Conservation (phyloP, 1,284 basidiomycete species). For the Fomitiporia mediterranea region DNA sequence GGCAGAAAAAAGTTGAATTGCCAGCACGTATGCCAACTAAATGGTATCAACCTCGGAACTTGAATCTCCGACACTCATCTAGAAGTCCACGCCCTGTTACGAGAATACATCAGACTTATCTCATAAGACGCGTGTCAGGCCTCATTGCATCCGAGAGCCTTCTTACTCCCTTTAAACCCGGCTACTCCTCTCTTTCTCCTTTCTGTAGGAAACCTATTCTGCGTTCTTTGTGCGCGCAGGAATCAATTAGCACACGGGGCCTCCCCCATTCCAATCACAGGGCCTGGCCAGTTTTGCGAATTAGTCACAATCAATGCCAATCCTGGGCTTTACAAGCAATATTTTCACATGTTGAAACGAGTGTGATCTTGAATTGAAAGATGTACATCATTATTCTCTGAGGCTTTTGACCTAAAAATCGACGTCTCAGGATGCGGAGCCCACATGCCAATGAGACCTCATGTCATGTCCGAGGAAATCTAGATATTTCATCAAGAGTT, state of each 20-base stretch:
- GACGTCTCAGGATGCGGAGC: too few species aligned
- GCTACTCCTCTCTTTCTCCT: background rate
- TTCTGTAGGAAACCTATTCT: background rate
- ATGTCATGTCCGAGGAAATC: background rate
- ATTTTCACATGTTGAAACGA: background rate
- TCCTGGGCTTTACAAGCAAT: background rate
- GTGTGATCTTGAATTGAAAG: background rate
- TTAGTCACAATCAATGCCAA: background rate
- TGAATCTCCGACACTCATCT: slow-evolving; percentile 1
- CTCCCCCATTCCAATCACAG: background rate
- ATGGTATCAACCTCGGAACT: background rate
- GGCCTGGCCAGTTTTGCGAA: background rate
- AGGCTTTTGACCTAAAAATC: too few species aligned
- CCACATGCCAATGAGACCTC: background rate
- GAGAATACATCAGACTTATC: background rate
- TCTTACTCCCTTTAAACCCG: background rate
- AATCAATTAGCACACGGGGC: background rate
- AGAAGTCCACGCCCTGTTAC: background rate
- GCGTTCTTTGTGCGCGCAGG: background rate
- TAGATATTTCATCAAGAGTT: background rate
- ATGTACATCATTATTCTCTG: background rate
- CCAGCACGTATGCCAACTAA: background rate
- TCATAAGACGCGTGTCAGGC: background rate
- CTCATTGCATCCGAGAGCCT: background rate
- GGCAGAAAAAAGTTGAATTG: background rate